These are phyloP conservation scores for Podospora australis DNA, from an alignment of 495 filamentous ascomycete genomes.

Conservation along the genomic window DNA sequence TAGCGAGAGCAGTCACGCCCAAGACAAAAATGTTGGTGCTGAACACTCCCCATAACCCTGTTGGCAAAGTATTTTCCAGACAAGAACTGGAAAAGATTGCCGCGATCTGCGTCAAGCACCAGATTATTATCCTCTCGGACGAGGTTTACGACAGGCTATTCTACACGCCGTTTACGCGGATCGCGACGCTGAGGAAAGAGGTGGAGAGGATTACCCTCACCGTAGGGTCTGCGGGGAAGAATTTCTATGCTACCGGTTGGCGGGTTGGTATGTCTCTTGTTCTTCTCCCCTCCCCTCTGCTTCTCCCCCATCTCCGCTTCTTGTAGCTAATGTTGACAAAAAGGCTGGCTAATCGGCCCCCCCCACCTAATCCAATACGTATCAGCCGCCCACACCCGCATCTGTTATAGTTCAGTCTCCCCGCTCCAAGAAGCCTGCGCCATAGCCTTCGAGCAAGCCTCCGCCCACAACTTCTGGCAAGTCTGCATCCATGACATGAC, in stretches of 20 bases:
- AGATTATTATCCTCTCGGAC: constrained; percentile 92
- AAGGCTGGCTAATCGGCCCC: constrained; percentile 86
- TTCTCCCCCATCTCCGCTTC: not conserved
- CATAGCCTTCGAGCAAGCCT: constrained; percentile 88
- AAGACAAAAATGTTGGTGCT: constrained; percentile 93
- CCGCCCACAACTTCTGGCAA: constrained; percentile 84
- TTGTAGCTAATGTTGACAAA: not conserved
- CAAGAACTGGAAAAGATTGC: constrained; percentile 81
- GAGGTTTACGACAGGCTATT: constrained; percentile 95
- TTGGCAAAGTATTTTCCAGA: constrained; percentile 87
- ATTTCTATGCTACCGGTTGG: constrained; percentile 97
- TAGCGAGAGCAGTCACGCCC: constrained; percentile 78
- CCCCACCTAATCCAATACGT: constrained; percentile 88
- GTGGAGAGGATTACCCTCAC: constrained; percentile 82
- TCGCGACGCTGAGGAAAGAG: constrained; percentile 82
- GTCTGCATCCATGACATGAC: constrained; percentile 77
- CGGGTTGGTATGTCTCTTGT: constrained; percentile 73
- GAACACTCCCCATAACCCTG: constrained; percentile 79
- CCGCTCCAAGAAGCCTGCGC: constrained; percentile 96
- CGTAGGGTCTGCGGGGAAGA: constrained; percentile 92
- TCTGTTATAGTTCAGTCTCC: constrained; percentile 90
- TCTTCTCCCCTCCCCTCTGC: not conserved
- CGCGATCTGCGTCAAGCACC: constrained; percentile 83
- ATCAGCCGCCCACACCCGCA: constrained; percentile 84
- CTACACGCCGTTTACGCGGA: constrained; percentile 89